Evolutionary conservation across 1,284 basidiomycete species (phyloP).

Genomic region (Trichosporon sp.): DNA sequence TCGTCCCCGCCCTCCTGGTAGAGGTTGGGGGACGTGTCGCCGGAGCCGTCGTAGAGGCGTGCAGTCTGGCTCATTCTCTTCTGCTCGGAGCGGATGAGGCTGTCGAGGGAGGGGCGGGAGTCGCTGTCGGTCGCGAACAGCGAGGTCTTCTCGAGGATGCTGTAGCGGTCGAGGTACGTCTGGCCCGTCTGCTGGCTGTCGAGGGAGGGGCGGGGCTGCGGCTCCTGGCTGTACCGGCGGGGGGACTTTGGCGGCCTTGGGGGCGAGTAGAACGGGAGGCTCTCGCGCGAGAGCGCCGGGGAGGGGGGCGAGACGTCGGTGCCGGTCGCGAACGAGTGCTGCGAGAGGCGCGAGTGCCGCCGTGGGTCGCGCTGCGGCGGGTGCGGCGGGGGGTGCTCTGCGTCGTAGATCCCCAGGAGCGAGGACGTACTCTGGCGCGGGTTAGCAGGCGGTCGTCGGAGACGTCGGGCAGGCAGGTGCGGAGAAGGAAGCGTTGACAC

Average conservation of each 20-base stretch:
- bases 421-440: background rate
- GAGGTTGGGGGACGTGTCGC: background rate
- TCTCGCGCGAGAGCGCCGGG: background rate
- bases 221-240: background rate
- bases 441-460: background rate
- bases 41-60: background rate
- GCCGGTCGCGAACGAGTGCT: background rate
- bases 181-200: background rate
- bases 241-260: background rate
- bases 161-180: background rate
- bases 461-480: background rate
- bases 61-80: background rate
- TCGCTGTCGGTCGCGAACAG: background rate
- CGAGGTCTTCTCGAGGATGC: background rate
- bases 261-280: background rate
- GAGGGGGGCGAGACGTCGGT: background rate
- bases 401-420: background rate
- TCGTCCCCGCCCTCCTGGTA: background rate
- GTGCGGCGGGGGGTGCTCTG: background rate
- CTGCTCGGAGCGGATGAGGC: background rate
- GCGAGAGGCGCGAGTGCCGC: background rate
- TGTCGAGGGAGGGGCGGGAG: background rate
- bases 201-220: background rate
- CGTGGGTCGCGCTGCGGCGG: background rate
- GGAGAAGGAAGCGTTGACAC: background rate